Conservation (phyloP, 306 rosid species). For the Oemleria cerasiformis region DNA sequence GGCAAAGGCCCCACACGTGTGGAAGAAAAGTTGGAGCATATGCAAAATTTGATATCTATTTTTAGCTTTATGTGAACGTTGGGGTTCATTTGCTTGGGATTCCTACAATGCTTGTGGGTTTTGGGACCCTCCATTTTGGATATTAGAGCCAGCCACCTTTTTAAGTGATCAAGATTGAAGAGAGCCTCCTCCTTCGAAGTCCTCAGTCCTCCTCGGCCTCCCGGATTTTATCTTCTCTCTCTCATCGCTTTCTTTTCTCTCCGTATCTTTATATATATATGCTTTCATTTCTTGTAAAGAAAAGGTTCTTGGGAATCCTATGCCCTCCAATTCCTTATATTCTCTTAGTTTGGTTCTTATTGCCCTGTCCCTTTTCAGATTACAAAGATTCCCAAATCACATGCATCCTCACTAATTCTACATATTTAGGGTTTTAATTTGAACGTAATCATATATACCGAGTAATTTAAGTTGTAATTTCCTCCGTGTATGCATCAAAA, state of each 20-base stretch:
- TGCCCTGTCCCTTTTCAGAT: conserved; percentile 59
- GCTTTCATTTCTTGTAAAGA: conserved; percentile 51
- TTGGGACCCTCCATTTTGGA: conserved; percentile 63
- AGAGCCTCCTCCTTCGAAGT: neutral
- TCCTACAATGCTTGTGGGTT: conserved; percentile 50
- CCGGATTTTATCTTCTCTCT: conserved; percentile 43
- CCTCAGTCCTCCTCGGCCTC: neutral
- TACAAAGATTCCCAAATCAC: conserved; percentile 33
- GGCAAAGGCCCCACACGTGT: conserved; percentile 82
- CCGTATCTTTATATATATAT: conserved; percentile 51
- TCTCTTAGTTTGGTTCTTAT: conserved; percentile 61
- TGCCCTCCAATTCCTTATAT: conserved; percentile 55
- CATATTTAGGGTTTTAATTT: too few relatives aligned
- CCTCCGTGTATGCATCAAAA: too few relatives aligned
- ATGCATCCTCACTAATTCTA: neutral
- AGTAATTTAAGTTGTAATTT: too few relatives aligned
- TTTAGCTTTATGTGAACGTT: conserved; percentile 65
- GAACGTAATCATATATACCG: too few relatives aligned
- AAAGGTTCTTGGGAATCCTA: conserved; percentile 81
- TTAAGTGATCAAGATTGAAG: conserved; percentile 21
- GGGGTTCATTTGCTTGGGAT: conserved; percentile 79
- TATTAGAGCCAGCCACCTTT: conserved; percentile 78
- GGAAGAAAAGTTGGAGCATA: conserved; percentile 53
- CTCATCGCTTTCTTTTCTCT: conserved; percentile 47
- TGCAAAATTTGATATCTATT: conserved; percentile 27